These are phyloP conservation scores for Globisporangium sylvaticum DNA, from an alignment of 352 stramenopile genomes.

Conservation along the genomic window DNA sequence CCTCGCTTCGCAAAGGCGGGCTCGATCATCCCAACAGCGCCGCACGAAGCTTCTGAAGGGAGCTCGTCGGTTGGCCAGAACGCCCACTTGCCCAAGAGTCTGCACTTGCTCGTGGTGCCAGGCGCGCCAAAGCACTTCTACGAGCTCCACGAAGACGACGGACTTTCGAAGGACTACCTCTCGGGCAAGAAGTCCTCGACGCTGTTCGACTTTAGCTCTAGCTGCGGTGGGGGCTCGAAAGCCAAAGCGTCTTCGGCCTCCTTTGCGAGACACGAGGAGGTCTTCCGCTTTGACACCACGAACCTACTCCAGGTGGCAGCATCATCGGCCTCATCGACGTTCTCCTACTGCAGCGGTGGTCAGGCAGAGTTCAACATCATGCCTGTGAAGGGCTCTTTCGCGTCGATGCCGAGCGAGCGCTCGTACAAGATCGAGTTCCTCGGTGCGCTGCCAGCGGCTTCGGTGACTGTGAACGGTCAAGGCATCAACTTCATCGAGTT, in stretches of 20 bases:
- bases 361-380: constrained; percentile 19
- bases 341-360: constrained; percentile 13
- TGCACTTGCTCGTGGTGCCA: constrained; percentile 26
- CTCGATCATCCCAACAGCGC: constrained; percentile 22
- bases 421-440: constrained; percentile 25
- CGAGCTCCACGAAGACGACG: constrained; percentile 33
- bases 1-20: constrained; percentile 29
- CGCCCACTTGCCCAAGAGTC: constrained; percentile 7
- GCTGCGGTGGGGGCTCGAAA: neutral
- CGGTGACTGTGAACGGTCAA: constrained; percentile 21
- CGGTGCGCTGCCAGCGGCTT: constrained; percentile 14
- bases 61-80: constrained; percentile 21
- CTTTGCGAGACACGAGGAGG: neutral
- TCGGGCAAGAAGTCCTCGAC: constrained; percentile 10
- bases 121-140: constrained; percentile 12
- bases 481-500: constrained; percentile 14
- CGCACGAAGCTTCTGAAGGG: neutral
- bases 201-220: constrained; percentile 17
- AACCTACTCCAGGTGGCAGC: neutral
- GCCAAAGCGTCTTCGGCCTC: neutral
- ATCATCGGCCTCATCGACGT: neutral
- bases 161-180: constrained; percentile 26
- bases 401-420: constrained; percentile 5
- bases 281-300: constrained; percentile 14
- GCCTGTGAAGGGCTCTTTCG: constrained; percentile 20